Evolutionary conservation across 2,329 filamentous ascomycete genomes (phyloP).

Genomic region (Stylonectria norvegica): DNA sequence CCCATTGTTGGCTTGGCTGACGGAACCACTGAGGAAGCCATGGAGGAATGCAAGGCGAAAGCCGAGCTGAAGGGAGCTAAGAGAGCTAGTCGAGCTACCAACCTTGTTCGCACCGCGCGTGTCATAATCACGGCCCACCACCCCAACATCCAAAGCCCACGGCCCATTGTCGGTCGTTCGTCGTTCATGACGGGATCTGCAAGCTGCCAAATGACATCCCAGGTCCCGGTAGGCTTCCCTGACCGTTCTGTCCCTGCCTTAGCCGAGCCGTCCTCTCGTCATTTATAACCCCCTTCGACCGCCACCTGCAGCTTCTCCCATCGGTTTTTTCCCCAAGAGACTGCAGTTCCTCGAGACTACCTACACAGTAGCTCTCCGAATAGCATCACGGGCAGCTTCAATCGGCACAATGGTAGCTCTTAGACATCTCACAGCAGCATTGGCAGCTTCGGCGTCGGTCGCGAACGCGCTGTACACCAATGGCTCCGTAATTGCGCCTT

Average conservation of each 20-base stretch:
- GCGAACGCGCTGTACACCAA: slow-evolving; percentile 54
- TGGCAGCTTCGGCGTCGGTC: slow-evolving; percentile 27
- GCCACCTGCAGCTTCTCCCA: not conserved
- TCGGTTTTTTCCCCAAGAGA: not conserved
- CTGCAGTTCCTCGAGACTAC: not conserved
- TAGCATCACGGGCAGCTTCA: not conserved
- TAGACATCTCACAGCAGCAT: slow-evolving; percentile 23
- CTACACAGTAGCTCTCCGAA: too few species aligned
- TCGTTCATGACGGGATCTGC: not conserved
- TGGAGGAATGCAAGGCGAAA: not conserved
- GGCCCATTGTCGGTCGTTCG: not conserved
- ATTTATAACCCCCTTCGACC: slow-evolving; percentile 6
- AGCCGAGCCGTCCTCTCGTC: not conserved
- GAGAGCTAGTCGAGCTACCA: not conserved
- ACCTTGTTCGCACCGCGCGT: not conserved
- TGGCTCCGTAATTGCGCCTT: slow-evolving; percentile 59
- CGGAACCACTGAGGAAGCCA: not conserved
- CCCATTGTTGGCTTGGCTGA: slow-evolving; percentile 9
- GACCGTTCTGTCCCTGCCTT: slow-evolving; percentile 1
- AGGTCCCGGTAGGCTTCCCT: not conserved
- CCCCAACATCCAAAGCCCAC: not conserved
- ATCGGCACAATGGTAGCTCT: slow-evolving; percentile 24
- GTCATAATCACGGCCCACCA: not conserved
- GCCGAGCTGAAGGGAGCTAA: too few species aligned
- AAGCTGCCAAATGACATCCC: not conserved